Base-by-base conservation (phyloP, 148 eudicot genomes). In the Camellia granthamiana region DNA sequence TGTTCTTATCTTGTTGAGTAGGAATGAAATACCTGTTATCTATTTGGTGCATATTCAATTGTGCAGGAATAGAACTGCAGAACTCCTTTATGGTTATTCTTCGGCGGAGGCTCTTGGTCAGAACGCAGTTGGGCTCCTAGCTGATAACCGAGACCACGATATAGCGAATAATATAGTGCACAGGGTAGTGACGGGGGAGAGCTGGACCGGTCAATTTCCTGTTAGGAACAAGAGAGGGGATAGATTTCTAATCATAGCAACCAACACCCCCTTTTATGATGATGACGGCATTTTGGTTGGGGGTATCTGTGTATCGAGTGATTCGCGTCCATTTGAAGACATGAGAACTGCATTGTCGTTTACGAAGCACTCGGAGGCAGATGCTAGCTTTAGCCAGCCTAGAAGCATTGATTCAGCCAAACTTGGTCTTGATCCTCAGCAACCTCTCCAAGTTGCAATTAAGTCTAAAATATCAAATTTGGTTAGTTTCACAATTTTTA, bases 351-450 rank as follows among this genome's bases (percentile, higher is more conserved):
- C 84, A 23, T 62, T 80, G 30, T 51, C 74, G 0, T 90, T 68
- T 55, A 58, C 85, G 13, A 82, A 70, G 72, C 86, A 74, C 42
- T 59, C 77, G 38, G 95, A 89, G 69, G 44, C 75, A 70, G 86
- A 82, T 70, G 81, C 79, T 64, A 85, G 79, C 79, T 84, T 81
- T 80, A 77, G 79, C 77, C 77, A 86, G 77, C 77, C 90, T 10
- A 88, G 78, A 84, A 85, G 49, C 62, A 81, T 75, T 76, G 93
- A 91, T 60, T 80, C 92, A 2, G 84, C 86, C 74, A 92, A 89
- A 85, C 97, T 96, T 81, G 97, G 97, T 71, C 94, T 93, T 80
- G 94, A 92, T 85, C 91, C 98, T 73, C 95, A 96, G 52, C 93
- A 93, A 86, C 97, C 99, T 87, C 83, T 96, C 80, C 99, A 91